These are phyloP conservation scores for Phanerodontia chrysosporium DNA, from an alignment of 768 basidiomycete species.

Conservation along the genomic window DNA sequence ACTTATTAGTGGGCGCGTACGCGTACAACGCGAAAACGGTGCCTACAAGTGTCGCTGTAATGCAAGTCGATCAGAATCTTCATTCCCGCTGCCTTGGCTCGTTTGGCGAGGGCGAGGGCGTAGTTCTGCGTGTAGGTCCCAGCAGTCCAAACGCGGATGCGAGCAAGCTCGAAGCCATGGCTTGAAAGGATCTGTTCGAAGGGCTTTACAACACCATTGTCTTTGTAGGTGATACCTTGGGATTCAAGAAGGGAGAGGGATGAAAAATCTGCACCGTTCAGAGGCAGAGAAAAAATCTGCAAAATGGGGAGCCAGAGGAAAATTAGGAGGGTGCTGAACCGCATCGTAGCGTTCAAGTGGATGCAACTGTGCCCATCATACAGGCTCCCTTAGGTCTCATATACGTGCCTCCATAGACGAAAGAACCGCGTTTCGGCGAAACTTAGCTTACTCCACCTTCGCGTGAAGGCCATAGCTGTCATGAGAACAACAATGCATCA, in stretches of 20 bases:
- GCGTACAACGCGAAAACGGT: no score
- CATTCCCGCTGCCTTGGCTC: slow-evolving; percentile 55
- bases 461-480: neutral
- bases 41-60: slow-evolving; percentile 59
- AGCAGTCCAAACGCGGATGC: slow-evolving; percentile 61
- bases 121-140: slow-evolving; percentile 52
- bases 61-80: slow-evolving; percentile 53
- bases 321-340: neutral
- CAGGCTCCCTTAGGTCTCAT: neutral
- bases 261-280: slow-evolving; percentile 54
- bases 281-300: slow-evolving; percentile 28
- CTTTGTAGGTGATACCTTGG: slow-evolving; percentile 42
- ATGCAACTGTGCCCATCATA: neutral
- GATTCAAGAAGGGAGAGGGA: slow-evolving; percentile 50
- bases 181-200: slow-evolving; percentile 52
- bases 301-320: neutral
- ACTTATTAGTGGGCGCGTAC: neutral
- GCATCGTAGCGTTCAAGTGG: neutral
- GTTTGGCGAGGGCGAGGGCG: slow-evolving; percentile 49
- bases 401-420: neutral
- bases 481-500: neutral
- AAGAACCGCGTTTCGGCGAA: neutral
- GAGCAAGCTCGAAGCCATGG: slow-evolving; percentile 54
- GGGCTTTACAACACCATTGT: slow-evolving; percentile 28
- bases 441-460: neutral